A percentile compares a stretch with the other conserved stretches of the same genome.
phyloP scores from a whole-genome alignment of 768 basidiomycete genomes.

The Kwoniella bestiolae region DNA sequence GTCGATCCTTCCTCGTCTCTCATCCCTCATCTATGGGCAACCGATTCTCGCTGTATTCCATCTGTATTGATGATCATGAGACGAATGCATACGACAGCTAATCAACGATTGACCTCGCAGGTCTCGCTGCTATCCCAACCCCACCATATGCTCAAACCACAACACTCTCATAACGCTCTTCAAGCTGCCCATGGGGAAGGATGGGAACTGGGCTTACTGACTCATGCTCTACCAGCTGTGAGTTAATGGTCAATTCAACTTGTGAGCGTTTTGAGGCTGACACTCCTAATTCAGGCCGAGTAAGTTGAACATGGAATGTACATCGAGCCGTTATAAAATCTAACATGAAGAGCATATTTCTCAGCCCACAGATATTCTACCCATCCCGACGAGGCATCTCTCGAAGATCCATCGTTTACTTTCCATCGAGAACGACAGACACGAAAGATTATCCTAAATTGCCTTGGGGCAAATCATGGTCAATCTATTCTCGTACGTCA shows the following conservation, averaged over 20 bases:
- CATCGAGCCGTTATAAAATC: not conserved
- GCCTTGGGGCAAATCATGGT: conserved; percentile 34
- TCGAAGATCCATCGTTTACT: conserved; percentile 19
- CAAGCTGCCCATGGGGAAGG: not conserved
- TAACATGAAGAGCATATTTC: not conserved
- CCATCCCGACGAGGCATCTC: conserved; percentile 1
- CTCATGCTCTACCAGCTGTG: conserved; percentile 28
- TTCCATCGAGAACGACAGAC: conserved; percentile 9
- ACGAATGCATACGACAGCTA: not conserved
- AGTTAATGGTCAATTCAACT: no score
- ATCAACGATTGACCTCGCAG: not conserved
- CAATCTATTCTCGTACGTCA: conserved; percentile 20
- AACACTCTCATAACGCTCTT: not conserved
- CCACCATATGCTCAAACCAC: conserved; percentile 16
- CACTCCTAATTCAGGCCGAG: conserved; percentile 2
- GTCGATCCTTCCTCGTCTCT: not conserved
- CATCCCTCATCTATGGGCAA: no score
- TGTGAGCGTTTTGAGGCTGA: no score
- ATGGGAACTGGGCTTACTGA: conserved; percentile 20
- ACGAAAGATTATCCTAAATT: conserved; percentile 17
- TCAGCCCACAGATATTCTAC: conserved; percentile 15
- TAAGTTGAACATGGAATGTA: not conserved
- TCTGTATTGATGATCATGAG: no score
- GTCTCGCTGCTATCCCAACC: conserved; percentile 20
- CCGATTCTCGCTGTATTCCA: no score